phyloP scores from a whole-genome alignment of 2,329 filamentous ascomycete species.

The Calonectria crousiana region DNA sequence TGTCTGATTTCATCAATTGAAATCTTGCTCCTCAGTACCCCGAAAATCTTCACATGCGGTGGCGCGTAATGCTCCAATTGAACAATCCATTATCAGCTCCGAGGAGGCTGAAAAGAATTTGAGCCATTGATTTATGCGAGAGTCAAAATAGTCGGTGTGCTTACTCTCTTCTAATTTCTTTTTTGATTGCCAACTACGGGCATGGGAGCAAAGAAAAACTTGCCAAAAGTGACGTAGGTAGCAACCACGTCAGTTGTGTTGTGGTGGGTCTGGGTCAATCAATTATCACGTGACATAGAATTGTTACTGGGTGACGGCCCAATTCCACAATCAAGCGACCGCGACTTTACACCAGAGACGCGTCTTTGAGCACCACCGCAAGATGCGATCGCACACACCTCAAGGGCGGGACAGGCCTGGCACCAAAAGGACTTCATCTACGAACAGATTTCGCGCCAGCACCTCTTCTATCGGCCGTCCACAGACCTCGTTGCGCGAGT shows the following conservation, averaged over 20 bases:
- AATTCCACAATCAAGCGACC: slow-evolving; percentile 29
- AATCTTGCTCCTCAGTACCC: no score
- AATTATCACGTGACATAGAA: slow-evolving; percentile 41
- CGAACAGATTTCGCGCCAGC: slow-evolving; percentile 51
- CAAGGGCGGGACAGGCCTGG: slow-evolving; percentile 47
- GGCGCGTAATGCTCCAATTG: neutral
- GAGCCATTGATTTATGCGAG: neutral
- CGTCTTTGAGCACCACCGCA: slow-evolving; percentile 18
- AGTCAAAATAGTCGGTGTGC: neutral
- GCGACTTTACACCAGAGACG: slow-evolving; percentile 16
- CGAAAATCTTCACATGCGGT: no score
- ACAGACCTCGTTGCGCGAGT: slow-evolving; percentile 51
- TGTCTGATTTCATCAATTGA: no score
- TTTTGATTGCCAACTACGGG: neutral
- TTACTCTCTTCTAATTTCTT: neutral
- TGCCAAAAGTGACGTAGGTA: neutral
- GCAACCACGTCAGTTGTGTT: neutral
- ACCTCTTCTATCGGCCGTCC: slow-evolving; percentile 53
- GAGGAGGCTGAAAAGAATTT: neutral
- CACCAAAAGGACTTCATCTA: slow-evolving; percentile 46
- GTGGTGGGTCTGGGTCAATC: neutral
- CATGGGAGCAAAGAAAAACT: neutral
- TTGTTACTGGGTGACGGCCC: slow-evolving; percentile 39
- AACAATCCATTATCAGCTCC: neutral
- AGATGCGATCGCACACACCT: slow-evolving; percentile 51